A percentile compares a stretch with the other conserved stretches of the same genome.
Evolutionary conservation across 139 green algal species (phyloP).

Genomic region (Chlamydomonas schloesseri): DNA sequence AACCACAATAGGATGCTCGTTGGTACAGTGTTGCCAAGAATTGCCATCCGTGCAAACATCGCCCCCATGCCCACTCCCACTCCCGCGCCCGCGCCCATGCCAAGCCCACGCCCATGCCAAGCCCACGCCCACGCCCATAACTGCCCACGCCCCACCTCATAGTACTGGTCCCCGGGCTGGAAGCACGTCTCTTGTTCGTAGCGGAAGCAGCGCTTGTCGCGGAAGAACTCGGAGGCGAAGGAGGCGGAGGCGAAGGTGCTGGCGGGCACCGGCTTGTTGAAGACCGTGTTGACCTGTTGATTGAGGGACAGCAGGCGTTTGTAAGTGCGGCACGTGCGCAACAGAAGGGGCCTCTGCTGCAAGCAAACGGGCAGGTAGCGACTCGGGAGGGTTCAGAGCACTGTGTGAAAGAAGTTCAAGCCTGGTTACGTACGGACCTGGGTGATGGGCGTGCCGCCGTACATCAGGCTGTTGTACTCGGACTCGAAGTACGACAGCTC

Average conservation of each 20-base stretch:
- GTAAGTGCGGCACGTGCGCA: no score
- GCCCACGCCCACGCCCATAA: no score
- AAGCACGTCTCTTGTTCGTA: not conserved
- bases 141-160: no score
- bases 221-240: not conserved
- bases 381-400: no score
- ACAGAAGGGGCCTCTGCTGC: no score
- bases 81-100: no score
- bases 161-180: not conserved
- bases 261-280: not conserved
- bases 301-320: not conserved
- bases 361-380: no score
- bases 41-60: not conserved
- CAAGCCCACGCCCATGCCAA: no score
- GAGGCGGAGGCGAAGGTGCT: slow-evolving; percentile 5
- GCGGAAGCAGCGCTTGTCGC: not conserved
- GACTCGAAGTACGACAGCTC: slow-evolving; percentile 4
- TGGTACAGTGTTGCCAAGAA: not conserved
- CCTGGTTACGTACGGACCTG: no score
- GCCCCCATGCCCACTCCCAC: no score
- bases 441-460: no score
- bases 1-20: not conserved
- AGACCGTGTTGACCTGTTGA: not conserved
- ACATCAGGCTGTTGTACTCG: slow-evolving; percentile 32
- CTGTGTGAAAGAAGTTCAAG: no score